A percentile compares a stretch with the other conserved stretches of the same genome.
phyloP scores from a whole-genome alignment of 371 early-diverging fungal genomes.

The Sporodiniella umbellata region DNA sequence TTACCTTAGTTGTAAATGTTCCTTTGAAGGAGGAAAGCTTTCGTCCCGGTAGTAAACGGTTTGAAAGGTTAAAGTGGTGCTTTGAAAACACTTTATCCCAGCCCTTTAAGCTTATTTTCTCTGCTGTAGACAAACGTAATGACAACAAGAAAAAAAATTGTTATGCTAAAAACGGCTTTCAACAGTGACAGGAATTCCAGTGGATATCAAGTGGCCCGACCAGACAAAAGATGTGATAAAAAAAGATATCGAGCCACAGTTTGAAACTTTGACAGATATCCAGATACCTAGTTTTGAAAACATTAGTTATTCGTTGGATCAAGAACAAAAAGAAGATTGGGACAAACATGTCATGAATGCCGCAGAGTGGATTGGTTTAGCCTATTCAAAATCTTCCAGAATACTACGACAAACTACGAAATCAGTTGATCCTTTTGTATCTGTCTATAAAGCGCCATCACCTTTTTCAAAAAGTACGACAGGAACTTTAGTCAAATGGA shows the following conservation, averaged over 20 bases:
- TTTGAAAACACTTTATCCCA: conserved; percentile 47
- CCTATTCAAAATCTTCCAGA: conserved; percentile 49
- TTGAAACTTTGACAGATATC: conserved; percentile 22
- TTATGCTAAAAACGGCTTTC: background rate
- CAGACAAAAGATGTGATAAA: conserved; percentile 4
- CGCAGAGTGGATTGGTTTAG: conserved; percentile 66
- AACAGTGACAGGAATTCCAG: conserved; percentile 23
- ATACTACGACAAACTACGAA: conserved; percentile 3
- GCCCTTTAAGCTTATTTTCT: conserved; percentile 41
- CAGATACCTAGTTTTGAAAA: conserved; percentile 29
- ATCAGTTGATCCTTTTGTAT: conserved; percentile 43
- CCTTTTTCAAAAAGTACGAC: conserved; percentile 14
- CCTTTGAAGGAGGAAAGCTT: conserved; percentile 37
- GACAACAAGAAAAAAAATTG: background rate
- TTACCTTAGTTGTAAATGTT: conserved; percentile 39
- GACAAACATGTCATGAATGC: conserved; percentile 36
- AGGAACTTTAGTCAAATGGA: conserved; percentile 28
- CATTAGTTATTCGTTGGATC: conserved; percentile 16
- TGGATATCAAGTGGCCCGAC: conserved; percentile 34
- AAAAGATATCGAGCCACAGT: conserved; percentile 14
- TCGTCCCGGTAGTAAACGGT: conserved; percentile 45
- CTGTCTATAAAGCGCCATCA: conserved; percentile 46
- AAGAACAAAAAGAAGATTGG: conserved; percentile 26
- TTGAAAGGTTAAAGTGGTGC: conserved; percentile 54
- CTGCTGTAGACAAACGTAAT: conserved; percentile 37